Evolutionary conservation across 2,329 filamentous ascomycete genomes (phyloP).

Genomic region (Xylaria sp.): DNA sequence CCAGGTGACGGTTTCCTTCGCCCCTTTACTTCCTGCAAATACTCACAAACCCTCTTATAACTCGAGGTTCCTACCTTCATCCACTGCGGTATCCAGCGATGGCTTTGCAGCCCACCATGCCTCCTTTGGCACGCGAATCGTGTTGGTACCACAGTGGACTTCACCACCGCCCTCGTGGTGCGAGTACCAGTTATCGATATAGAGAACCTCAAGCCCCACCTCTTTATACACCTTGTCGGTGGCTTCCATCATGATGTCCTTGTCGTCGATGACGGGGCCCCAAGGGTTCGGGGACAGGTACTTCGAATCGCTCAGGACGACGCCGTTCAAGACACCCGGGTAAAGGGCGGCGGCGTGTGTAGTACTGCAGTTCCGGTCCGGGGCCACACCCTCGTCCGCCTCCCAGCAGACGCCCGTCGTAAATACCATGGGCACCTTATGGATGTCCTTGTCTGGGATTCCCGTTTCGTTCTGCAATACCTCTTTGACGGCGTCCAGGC

Average conservation of each 20-base stretch:
- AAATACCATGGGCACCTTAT: constrained; percentile 10
- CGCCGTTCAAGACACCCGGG: not conserved
- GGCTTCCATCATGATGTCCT: not conserved
- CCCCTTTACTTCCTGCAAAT: too few species aligned
- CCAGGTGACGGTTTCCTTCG: too few species aligned
- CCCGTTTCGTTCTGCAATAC: not conserved
- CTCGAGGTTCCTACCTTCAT: too few species aligned
- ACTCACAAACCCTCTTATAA: too few species aligned
- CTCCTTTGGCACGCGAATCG: not conserved
- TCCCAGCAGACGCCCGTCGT: constrained; percentile 9
- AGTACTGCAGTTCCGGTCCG: not conserved
- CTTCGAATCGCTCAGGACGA: not conserved
- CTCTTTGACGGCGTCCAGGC: not conserved
- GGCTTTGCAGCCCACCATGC: not conserved
- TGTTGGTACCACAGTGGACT: constrained; percentile 5
- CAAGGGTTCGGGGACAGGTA: constrained; percentile 1
- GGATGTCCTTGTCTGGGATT: constrained; percentile 1
- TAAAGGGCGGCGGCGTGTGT: too few species aligned
- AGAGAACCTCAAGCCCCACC: constrained; percentile 1
- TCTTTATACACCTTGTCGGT: not conserved
- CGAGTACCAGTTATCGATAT: constrained; percentile 6
- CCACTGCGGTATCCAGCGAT: too few species aligned
- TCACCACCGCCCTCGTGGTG: constrained; percentile 7
- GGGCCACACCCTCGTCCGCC: constrained; percentile 4
- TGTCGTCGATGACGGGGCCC: not conserved